Evolutionary conservation across 2,329 filamentous ascomycete genomes (phyloP).

Genomic region (Blastomyces percursus): DNA sequence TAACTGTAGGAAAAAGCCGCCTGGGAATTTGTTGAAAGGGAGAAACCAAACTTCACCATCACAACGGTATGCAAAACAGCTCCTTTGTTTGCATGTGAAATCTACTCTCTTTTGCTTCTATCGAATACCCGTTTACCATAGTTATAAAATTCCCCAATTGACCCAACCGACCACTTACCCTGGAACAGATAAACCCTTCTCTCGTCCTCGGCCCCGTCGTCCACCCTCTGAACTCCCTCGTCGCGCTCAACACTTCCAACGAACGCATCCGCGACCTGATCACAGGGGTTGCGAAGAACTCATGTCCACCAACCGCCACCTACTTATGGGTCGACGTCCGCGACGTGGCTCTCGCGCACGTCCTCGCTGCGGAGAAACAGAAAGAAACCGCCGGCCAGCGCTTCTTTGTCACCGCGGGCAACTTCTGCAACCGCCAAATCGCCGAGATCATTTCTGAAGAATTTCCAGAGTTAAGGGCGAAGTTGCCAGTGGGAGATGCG

Average conservation of each 20-base stretch:
- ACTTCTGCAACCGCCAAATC: constrained; percentile 34
- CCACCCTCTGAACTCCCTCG: constrained; percentile 51
- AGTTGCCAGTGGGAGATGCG: constrained; percentile 30
- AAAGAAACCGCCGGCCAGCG: constrained; percentile 35
- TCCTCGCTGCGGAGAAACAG: constrained; percentile 36
- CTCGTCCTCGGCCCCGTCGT: constrained; percentile 54
- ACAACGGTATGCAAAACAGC: constrained; percentile 38
- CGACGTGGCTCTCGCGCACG: constrained; percentile 40
- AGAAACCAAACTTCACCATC: constrained; percentile 49
- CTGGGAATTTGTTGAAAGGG: constrained; percentile 51
- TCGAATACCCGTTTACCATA: neutral
- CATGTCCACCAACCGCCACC: constrained; percentile 47
- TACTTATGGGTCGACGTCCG: constrained; percentile 48
- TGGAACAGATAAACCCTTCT: constrained; percentile 40
- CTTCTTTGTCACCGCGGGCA: constrained; percentile 36
- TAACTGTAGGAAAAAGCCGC: constrained; percentile 45
- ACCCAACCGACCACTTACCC: neutral
- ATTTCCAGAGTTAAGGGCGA: constrained; percentile 33
- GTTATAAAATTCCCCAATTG: neutral
- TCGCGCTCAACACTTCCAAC: constrained; percentile 63
- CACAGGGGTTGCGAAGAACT: constrained; percentile 47
- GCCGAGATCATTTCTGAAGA: constrained; percentile 33
- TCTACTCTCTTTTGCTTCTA: neutral
- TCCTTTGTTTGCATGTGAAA: neutral
- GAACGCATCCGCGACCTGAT: constrained; percentile 53